These are phyloP conservation scores for Aspergillus cristatus DNA, from an alignment of 495 filamentous ascomycete genomes.

Conservation along the genomic window DNA sequence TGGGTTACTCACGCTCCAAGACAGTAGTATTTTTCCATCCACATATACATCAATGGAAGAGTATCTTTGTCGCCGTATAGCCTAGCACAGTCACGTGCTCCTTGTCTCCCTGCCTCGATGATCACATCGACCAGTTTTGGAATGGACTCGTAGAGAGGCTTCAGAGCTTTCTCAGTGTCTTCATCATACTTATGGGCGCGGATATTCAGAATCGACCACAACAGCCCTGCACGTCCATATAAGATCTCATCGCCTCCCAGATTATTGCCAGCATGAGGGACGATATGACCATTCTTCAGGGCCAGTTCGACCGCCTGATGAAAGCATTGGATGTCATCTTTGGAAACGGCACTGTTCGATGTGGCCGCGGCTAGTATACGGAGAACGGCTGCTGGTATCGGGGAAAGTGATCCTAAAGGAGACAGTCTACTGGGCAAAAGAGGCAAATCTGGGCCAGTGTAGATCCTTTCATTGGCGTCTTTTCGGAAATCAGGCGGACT, in stretches of 20 bases:
- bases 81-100: constrained; percentile 19
- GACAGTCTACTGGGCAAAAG: constrained; percentile 23
- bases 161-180: constrained; percentile 9
- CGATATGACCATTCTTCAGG: constrained; percentile 23
- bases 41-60: constrained; percentile 39
- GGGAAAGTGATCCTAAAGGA: constrained; percentile 21
- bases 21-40: constrained; percentile 31
- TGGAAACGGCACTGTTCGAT: constrained; percentile 7
- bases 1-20: constrained; percentile 31
- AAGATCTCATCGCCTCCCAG: constrained; percentile 36
- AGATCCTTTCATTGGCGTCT: constrained; percentile 22
- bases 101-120: constrained; percentile 26
- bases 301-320: constrained; percentile 21
- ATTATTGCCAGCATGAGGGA: constrained; percentile 18
- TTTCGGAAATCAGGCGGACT: constrained; percentile 16
- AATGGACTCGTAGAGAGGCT: constrained; percentile 16
- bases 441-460: constrained; percentile 16
- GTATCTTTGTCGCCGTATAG: constrained; percentile 23
- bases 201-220: constrained; percentile 34
- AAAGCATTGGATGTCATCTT: constrained; percentile 20
- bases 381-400: constrained; percentile 17
- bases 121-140: constrained; percentile 25
- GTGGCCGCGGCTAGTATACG: constrained; percentile 15
- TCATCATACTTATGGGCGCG: constrained; percentile 15
- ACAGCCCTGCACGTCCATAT: constrained; percentile 34